phyloP scores from a whole-genome alignment of 2,329 filamentous ascomycete species.

The Ceratocystis papillata region DNA sequence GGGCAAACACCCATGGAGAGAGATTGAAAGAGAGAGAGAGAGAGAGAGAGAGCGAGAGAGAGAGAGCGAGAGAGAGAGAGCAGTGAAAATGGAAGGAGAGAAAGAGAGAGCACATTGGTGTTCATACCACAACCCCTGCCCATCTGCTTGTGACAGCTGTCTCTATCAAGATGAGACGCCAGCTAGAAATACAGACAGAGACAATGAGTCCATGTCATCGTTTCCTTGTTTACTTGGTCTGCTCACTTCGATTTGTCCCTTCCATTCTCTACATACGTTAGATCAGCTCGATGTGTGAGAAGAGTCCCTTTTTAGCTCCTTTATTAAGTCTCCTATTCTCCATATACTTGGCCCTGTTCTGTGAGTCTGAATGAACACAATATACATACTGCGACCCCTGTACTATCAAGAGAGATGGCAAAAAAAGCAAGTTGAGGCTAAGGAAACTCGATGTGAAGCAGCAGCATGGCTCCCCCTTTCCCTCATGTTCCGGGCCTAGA shows the following conservation, averaged over 20 bases:
- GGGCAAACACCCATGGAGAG: too few species aligned
- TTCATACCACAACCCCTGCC: neutral
- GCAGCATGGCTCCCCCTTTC: neutral
- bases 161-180: conserved; percentile 11
- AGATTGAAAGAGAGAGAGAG: neutral
- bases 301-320: neutral
- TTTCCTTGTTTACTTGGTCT: too few species aligned
- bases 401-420: neutral
- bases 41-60: neutral
- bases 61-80: neutral
- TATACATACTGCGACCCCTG: neutral
- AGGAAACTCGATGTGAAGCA: conserved; percentile 13
- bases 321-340: neutral
- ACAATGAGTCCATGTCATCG: neutral
- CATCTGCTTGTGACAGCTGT: neutral
- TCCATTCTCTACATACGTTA: neutral
- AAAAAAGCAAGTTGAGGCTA: conserved; percentile 11
- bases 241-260: neutral
- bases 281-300: too few species aligned
- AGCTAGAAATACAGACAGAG: neutral
- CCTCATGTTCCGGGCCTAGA: neutral
- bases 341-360: neutral
- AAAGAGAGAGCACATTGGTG: neutral
- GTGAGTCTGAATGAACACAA: neutral
- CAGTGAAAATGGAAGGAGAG: neutral